phyloP scores from a whole-genome alignment of 2,329 filamentous ascomycete genomes.

The Trichophyton rubrum region DNA sequence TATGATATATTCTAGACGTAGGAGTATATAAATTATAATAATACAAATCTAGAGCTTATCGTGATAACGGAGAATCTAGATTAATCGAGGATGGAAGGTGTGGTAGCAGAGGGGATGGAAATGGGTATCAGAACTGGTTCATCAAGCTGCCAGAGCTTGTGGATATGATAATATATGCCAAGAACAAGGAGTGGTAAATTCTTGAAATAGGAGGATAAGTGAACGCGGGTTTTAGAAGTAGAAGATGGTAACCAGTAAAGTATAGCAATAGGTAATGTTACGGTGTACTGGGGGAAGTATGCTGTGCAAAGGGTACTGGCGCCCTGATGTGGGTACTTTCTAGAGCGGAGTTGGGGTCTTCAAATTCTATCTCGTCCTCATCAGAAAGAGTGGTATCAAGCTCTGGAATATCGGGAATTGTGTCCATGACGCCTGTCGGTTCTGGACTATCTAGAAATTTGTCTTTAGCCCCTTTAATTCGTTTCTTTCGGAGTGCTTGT shows the following conservation, averaged over 20 bases:
- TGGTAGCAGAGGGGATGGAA: neutral
- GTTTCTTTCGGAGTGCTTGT: slow-evolving; percentile 12
- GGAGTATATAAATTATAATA: neutral
- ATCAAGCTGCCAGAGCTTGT: neutral
- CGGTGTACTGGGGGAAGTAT: no score
- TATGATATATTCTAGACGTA: neutral
- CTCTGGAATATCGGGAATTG: neutral
- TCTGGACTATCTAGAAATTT: neutral
- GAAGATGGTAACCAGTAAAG: neutral
- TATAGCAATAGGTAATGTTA: neutral
- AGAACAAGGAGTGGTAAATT: no score
- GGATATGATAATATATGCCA: neutral
- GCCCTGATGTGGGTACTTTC: neutral
- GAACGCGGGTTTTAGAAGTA: neutral
- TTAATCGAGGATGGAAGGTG: neutral
- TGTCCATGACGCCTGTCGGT: neutral
- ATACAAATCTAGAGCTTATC: neutral
- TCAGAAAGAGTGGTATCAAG: neutral
- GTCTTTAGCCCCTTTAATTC: neutral
- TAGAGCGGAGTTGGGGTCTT: neutral
- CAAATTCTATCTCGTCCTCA: neutral
- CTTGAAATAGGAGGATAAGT: no score
- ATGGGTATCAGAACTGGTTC: neutral
- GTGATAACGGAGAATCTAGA: neutral
- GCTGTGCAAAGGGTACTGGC: neutral